Evolutionary conservation across 1,139 yeast genomes (phyloP), one percentile per base, ranked within the genome.

Genomic region (Blastobotrys malaysiensis): DNA sequence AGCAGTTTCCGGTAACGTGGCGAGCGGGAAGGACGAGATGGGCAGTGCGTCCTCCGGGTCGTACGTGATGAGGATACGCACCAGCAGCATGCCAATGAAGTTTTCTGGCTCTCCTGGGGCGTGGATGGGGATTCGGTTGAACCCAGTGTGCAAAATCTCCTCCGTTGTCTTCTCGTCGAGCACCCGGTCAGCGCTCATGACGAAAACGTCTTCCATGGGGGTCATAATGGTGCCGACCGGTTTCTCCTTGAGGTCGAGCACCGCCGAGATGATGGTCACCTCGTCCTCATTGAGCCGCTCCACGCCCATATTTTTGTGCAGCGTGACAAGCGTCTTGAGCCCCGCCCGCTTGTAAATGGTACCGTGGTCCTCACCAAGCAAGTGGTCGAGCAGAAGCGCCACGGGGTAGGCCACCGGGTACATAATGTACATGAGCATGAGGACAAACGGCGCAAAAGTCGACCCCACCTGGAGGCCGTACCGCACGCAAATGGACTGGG

Each of bases 11-110:
- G 99, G 99, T 50, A 93, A 78, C 0, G 98, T 93, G 1, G 98
- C 98, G 65, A 93, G 77, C 7, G 98, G 97, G 76, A 93, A 93
- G 6, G 93, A 82, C 1, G 96, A 88, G 39, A 93, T 95, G 0
- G 97, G 97, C 55, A 88, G 75, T 0, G 93, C 88, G 71, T 93
- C 99, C 69, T 91, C 98, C 1, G 99, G 98, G 65, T 93, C 99
- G 70, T 93, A 93, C 57, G 96, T 87, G 61, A 93, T 93, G 66
- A 93, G 78, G 39, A 93, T 95, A 60, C 98, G 78, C 24, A 93
- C 98, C 51, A 93, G 77, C 52, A 93, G 76, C 99, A 93, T 93
- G 22, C 99, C 99, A 59, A 90, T 87, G 69, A 90, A 93, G 70
- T 93, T 93, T 57, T 80, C 75, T 13, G 97, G 96, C 67, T 93